Conservation (phyloP, 2,329 filamentous ascomycete species). For the Alternaria postmessia region DNA sequence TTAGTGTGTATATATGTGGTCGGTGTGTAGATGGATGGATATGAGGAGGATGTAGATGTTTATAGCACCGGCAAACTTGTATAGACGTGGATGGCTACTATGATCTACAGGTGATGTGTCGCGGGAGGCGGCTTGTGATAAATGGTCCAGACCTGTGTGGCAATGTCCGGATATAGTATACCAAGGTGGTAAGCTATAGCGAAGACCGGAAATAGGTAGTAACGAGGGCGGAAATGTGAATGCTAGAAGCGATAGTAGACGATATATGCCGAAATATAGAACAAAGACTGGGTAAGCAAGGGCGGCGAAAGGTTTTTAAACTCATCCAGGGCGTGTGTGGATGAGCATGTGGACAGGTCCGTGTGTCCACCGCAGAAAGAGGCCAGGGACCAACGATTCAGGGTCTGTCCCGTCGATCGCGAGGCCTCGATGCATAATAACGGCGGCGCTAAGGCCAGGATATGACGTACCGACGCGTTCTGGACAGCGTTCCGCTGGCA, state of each 20-base stretch:
- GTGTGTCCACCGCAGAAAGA: conserved; percentile 15
- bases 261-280: conserved; percentile 12
- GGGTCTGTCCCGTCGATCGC: conserved; percentile 35
- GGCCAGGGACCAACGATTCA: conserved; percentile 15
- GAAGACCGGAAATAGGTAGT: not conserved
- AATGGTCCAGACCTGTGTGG: conserved; percentile 19
- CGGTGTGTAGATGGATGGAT: not conserved
- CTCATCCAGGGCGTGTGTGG: conserved; percentile 12
- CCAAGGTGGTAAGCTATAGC: conserved; percentile 2
- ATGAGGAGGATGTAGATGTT: conserved; percentile 14
- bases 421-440: conserved; percentile 36
- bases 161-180: conserved; percentile 11
- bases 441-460: conserved; percentile 30
- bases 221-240: conserved; percentile 5
- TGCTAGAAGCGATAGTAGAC: conserved; percentile 1
- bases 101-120: conserved; percentile 16
- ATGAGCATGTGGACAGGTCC: conserved; percentile 32
- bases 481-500: conserved; percentile 25
- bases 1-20: conserved; percentile 1
- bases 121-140: conserved; percentile 2
- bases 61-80: conserved; percentile 15
- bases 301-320: conserved; percentile 29
- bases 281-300: conserved; percentile 10
- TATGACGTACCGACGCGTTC: conserved; percentile 28
- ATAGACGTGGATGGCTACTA: conserved; percentile 18